Evolutionary conservation across 169 alveolate species (phyloP), one percentile per base, ranked within the genome.

Genomic region (Plasmodium relictum): DNA sequence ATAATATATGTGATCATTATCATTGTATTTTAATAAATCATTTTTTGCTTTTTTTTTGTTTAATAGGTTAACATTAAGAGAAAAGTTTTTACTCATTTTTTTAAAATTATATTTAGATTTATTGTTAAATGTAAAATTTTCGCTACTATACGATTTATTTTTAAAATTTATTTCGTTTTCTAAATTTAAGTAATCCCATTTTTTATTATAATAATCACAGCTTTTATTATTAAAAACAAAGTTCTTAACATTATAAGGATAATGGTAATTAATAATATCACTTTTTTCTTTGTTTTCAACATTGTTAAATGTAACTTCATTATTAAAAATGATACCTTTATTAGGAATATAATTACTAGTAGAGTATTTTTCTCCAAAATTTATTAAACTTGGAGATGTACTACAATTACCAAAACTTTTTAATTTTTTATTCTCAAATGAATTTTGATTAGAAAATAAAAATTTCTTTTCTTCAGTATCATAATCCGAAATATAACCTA

Each of bases 41-140:
- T 31, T 31, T 31, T 31, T 3, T 31, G 39, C 3, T 3, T 31
- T 31, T 31, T 31, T 31, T 31, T 3, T 31, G 39, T 18, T 68
- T 44, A 68, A 42, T 6, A 20, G 6, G 52, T 56, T n/a, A 52
- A 16, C 26, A 72, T 37, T 44, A 14, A 24, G 20, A 26, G 66
- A 52, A 26, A 26, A 72, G 22, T 37, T 50, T 16, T 56, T 54
- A 72, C 16, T 16, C 24, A 52, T 52, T 54, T 12, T 72, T 72
- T 26, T 31, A n/a, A 50, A 26, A 56, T 31, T n/a, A 26, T 6
- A 31, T 18, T 72, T 72, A 37, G 18, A 50, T 18, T 26, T 45
- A 45, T 50, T 22, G 14, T 18, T 50, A 20, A 18, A 20, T 18
- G 26, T 26, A 10, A 69, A 14, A 45, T 69, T 50, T 24, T 72